Percentiles rank a stretch among this genome's conserved stretches.
These are phyloP conservation scores for Aristolochia fimbriata DNA, from an alignment of 164 flowering plant genomes.

Conservation along the genomic window DNA sequence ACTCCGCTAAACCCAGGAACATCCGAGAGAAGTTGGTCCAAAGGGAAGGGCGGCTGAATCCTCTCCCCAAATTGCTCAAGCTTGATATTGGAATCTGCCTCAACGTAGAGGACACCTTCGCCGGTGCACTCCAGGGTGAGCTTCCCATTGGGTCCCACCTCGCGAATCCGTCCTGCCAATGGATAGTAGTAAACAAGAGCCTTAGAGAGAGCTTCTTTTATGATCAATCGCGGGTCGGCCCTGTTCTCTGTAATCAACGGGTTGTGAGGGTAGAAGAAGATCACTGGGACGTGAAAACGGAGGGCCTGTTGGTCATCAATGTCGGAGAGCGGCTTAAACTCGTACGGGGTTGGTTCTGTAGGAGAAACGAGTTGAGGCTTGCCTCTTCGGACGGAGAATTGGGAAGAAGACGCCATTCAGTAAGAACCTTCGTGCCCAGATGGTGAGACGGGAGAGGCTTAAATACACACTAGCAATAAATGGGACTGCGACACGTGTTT, in stretches of 20 bases:
- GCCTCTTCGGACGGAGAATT: neutral
- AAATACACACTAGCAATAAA: no score
- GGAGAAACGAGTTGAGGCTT: slow-evolving; percentile 13
- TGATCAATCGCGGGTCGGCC: slow-evolving; percentile 10
- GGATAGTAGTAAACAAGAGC: slow-evolving; percentile 29
- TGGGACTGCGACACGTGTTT: no score
- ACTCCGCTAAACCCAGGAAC: slow-evolving; percentile 29
- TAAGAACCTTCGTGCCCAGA: no score
- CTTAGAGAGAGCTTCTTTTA: slow-evolving; percentile 15
- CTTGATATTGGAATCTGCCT: slow-evolving; percentile 15
- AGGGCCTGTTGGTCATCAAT: slow-evolving; percentile 26
- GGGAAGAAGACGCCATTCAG: neutral
- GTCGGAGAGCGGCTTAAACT: slow-evolving; percentile 21
- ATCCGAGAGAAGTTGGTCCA: slow-evolving; percentile 25
- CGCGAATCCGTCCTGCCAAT: slow-evolving; percentile 20
- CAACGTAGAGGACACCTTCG: slow-evolving; percentile 19
- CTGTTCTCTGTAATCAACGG: neutral
- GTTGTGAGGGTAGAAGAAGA: slow-evolving; percentile 10
- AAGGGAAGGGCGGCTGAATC: slow-evolving; percentile 31
- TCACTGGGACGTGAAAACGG: slow-evolving; percentile 17
- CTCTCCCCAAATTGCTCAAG: slow-evolving; percentile 22
- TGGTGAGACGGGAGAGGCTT: no score
- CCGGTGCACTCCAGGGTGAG: slow-evolving; percentile 19
- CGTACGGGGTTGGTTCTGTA: slow-evolving; percentile 21
- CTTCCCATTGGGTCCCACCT: slow-evolving; percentile 5